Base-by-base conservation (phyloP, 75 land plant species). In the Pseudotsuga menziesii region DNA sequence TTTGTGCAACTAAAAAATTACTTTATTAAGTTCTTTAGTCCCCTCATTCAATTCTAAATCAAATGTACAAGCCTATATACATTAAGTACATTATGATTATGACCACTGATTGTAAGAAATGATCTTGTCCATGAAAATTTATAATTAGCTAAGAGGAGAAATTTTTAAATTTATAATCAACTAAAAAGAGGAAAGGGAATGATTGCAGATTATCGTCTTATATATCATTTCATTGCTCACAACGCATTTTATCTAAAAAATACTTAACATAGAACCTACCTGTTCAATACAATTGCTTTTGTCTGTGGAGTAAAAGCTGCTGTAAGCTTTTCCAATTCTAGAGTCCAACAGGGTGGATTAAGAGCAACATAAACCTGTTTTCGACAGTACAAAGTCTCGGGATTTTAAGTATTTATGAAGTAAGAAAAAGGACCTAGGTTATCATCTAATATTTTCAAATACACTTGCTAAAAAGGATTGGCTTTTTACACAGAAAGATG, bases 211-310 rank as follows among this genome's bases (percentile, higher is more conserved):
- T 63, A 23, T 16, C 1, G 14, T 63, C 36, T 63, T 29, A 29
- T 26, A 11, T 61, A 61, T 63, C 16, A 63, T 63, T 63, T 23
- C 39, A 69, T 39, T 69, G 4, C 72, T 69, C 54, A n/a, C 41
- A 17, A 23, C 39, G n/a, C 54, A n/a, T 41, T n/a, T 39, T 11
- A 11, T 67, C 22, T 36, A 67, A 39, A 20, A 17, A 69, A n/a
- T 3, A 41, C 48, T 69, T 36, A n/a, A 57, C 58, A 73, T 36
- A 17, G 9, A 58, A 64, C 73, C 60, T 20, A 96, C 99, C 99
- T 96, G 91, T 96, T 96, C 59, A 96, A 55, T 36, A 96, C 83
- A 23, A 96, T 78, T 74, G 97, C 99, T 79, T 96, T 96, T 44
- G 94, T 92, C 58, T 77, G 83, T 1, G 67, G 23, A 26, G 89